These are phyloP conservation scores for Croton laevigatus DNA, from an alignment of 441 rosid genomes.

Conservation along the genomic window DNA sequence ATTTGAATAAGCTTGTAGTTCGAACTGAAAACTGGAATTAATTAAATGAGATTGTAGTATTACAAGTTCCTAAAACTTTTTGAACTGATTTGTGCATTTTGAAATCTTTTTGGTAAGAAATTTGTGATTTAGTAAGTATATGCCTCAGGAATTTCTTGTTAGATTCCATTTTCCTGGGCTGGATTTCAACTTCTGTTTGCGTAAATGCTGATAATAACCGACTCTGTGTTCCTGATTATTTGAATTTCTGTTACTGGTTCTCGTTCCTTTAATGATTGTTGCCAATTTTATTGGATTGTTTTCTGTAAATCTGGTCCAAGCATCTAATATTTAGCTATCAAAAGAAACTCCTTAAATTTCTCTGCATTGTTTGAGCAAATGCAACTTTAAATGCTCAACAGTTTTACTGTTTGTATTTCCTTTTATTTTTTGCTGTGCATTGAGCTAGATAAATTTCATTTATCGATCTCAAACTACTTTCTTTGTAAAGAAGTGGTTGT, in stretches of 20 bases:
- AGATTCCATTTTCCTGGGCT: not conserved
- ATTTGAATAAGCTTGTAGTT: not conserved
- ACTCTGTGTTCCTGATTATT: not conserved
- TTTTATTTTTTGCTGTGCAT: not conserved
- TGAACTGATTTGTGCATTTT: not conserved
- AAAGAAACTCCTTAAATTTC: not conserved
- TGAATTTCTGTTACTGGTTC: not conserved
- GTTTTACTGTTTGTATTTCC: not conserved
- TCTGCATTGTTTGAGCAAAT: not conserved
- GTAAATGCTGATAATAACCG: not conserved
- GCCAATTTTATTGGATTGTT: not conserved
- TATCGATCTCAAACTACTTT: not conserved
- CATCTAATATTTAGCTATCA: not conserved
- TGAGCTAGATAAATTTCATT: not conserved
- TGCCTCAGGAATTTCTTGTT: not conserved
- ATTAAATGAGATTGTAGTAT: not conserved
- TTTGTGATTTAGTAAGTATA: not conserved
- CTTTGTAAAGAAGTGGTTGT: not conserved
- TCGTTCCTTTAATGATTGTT: not conserved
- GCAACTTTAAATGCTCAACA: not conserved
- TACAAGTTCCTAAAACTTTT: constrained; percentile 2
- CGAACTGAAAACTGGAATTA: not conserved
- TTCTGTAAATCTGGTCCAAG: not conserved
- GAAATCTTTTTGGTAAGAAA: not conserved
- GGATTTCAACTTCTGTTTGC: not conserved